Percentiles rank a stretch among this genome's conserved stretches.
Conservation (phyloP, 441 rosid species). For the Eruca vesicaria region DNA sequence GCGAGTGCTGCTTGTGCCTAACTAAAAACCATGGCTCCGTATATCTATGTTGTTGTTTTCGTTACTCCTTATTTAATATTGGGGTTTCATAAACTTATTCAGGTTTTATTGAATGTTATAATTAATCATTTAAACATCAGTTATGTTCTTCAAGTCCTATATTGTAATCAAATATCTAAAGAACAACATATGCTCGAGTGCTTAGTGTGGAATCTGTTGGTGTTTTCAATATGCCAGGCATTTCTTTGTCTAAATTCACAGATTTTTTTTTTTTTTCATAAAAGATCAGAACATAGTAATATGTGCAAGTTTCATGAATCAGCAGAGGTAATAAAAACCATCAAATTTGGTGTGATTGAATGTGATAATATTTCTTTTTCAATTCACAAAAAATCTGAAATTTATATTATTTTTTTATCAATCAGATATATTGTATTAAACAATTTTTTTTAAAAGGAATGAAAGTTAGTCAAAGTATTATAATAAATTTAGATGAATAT, state of each 20-base stretch:
- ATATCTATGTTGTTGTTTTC: not conserved
- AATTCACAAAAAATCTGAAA: not conserved
- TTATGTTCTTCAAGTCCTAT: not conserved
- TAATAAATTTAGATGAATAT: not conserved
- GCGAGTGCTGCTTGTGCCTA: not conserved
- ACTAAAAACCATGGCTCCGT: not conserved
- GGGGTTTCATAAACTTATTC: not conserved
- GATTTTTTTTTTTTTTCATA: not conserved
- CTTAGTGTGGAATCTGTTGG: not conserved
- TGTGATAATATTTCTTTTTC: not conserved
- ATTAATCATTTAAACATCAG: not conserved
- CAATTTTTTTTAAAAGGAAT: not conserved
- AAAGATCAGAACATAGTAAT: not conserved
- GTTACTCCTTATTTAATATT: not conserved
- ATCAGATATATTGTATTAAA: not conserved
- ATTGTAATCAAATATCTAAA: not conserved
- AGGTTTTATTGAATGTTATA: not conserved
- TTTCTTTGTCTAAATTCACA: not conserved
- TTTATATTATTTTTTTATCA: not conserved
- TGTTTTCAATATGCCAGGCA: not conserved
- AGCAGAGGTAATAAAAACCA: not conserved
- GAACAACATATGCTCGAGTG: not conserved
- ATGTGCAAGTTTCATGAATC: not conserved
- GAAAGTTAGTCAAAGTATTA: not conserved
- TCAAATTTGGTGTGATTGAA: not conserved